Evolutionary conservation across 495 filamentous ascomycete genomes (phyloP).

Genomic region (Symbiotaphrina buchneri): DNA sequence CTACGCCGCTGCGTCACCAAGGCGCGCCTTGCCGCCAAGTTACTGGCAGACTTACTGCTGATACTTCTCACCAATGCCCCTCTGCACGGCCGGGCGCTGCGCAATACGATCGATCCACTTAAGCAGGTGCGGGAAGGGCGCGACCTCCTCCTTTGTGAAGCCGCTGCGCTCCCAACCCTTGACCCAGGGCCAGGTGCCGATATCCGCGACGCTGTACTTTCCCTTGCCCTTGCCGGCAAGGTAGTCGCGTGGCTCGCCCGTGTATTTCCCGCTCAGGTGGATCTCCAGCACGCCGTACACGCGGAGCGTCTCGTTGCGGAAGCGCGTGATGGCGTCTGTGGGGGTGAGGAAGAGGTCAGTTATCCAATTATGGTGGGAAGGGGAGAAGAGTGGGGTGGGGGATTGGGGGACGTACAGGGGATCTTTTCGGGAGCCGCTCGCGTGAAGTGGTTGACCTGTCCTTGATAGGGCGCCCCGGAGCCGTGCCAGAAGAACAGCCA

Average conservation of each 20-base stretch:
- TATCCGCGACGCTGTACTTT: slow-evolving; percentile 29
- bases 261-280: slow-evolving; percentile 20
- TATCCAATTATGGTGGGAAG: too few relatives aligned
- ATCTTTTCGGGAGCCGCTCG: slow-evolving; percentile 20
- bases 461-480: slow-evolving; percentile 20
- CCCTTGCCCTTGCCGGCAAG: slow-evolving; percentile 29
- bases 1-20: too few relatives aligned
- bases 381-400: too few relatives aligned
- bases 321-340: slow-evolving; percentile 28
- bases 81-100: slow-evolving; percentile 23
- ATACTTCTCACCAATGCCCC: slow-evolving; percentile 23
- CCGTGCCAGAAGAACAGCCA: slow-evolving; percentile 29
- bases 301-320: slow-evolving; percentile 26
- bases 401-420: slow-evolving; percentile 13
- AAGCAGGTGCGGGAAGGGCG: slow-evolving; percentile 25
- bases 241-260: slow-evolving; percentile 22
- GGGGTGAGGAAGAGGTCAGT: too few relatives aligned
- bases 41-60: too few relatives aligned
- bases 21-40: too few relatives aligned
- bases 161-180: slow-evolving; percentile 19
- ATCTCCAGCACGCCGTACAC: slow-evolving; percentile 31
- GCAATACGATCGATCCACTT: slow-evolving; percentile 30
- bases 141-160: slow-evolving; percentile 23
- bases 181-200: slow-evolving; percentile 32
- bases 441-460: slow-evolving; percentile 16